Percentiles rank a stretch among this genome's conserved stretches.
phyloP scores from a whole-genome alignment of 2,329 filamentous ascomycete species.

The Trichoderma asperellum region DNA sequence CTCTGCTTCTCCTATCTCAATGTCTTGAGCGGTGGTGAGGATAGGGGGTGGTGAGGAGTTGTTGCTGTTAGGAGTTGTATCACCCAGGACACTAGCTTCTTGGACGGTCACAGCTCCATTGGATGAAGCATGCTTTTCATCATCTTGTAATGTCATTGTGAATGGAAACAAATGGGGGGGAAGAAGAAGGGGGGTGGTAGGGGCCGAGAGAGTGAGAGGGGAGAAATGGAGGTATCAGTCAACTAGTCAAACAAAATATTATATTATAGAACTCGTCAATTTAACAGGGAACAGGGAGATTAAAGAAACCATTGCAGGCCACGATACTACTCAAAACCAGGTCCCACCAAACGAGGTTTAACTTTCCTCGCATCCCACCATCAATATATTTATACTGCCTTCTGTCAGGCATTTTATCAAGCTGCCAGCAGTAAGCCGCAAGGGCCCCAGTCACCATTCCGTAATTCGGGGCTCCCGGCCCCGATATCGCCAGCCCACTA shows the following conservation, averaged over 20 bases:
- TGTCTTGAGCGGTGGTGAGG: neutral
- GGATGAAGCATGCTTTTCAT: conserved; percentile 10
- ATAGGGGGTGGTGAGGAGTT: neutral
- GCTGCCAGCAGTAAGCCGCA: neutral
- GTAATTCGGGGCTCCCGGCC: conserved; percentile 3
- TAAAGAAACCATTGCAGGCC: neutral
- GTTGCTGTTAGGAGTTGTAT: neutral
- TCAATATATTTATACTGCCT: conserved; percentile 10
- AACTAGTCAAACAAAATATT: neutral
- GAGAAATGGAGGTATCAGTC: neutral
- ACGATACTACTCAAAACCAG: neutral
- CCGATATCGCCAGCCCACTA: conserved; percentile 21
- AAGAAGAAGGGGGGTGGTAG: neutral
- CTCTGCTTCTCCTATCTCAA: conserved; percentile 3
- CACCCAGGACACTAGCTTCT: conserved; percentile 9
- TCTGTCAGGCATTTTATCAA: neutral
- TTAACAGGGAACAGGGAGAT: neutral
- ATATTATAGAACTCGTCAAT: conserved; percentile 4
- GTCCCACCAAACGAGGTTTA: neutral
- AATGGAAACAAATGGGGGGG: neutral
- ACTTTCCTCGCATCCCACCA: neutral
- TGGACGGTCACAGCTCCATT: neutral
- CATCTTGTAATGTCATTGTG: conserved; percentile 21
- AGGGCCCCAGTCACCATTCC: conserved; percentile 6
- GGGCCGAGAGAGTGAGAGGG: neutral